These are phyloP conservation scores for Croton setiger DNA, from an alignment of 441 rosid species.

Conservation along the genomic window DNA sequence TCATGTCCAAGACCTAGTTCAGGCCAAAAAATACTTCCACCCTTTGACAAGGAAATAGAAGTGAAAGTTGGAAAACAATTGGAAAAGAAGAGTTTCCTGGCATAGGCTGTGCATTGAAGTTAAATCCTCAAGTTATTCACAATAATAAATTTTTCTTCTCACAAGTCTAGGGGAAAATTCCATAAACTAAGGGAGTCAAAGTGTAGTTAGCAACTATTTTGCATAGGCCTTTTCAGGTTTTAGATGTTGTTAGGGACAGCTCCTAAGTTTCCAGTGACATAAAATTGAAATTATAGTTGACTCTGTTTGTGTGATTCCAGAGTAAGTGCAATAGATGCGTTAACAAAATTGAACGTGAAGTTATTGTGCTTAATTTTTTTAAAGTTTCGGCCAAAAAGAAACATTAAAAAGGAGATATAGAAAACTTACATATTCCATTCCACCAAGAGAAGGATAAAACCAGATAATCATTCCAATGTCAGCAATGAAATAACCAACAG, in stretches of 20 bases:
- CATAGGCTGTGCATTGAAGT: not conserved
- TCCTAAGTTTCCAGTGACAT: not conserved
- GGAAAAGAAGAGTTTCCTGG: not conserved
- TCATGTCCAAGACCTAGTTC: slow-evolving; percentile 1
- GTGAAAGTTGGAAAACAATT: not conserved
- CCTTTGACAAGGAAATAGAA: not conserved
- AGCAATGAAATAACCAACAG: slow-evolving; percentile 46
- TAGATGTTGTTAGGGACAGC: not conserved
- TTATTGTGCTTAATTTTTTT: not conserved
- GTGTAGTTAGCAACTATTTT: too few species aligned
- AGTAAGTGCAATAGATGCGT: not conserved
- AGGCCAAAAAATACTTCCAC: not conserved
- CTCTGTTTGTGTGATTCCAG: not conserved
- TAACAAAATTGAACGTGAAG: not conserved
- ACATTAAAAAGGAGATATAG: not conserved
- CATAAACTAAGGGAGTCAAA: not conserved
- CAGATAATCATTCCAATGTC: slow-evolving; percentile 47
- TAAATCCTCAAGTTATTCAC: not conserved
- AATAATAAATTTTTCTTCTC: not conserved
- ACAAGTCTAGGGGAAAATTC: not conserved
- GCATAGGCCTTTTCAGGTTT: not conserved
- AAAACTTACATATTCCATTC: slow-evolving; percentile 42
- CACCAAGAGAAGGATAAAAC: slow-evolving; percentile 50
- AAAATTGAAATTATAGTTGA: not conserved
- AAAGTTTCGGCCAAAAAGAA: not conserved